Conservation (phyloP, 176 grass and related monocot species). For the Oryza rufipogon region DNA sequence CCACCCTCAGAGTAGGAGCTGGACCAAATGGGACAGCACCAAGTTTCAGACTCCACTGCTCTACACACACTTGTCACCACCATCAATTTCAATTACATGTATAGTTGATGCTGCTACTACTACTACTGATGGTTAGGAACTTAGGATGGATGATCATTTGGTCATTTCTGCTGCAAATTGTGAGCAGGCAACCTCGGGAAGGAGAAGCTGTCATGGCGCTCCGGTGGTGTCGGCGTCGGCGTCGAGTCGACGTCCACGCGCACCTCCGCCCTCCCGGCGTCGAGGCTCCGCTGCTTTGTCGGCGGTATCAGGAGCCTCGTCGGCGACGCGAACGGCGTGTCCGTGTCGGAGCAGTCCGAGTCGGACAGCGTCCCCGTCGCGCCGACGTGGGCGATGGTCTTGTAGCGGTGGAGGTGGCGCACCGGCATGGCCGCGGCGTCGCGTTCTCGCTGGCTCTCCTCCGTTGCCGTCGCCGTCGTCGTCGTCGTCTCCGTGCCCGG, state of each 20-base stretch:
- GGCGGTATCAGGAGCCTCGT: slow-evolving; percentile 47
- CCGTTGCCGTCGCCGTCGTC: too few species aligned
- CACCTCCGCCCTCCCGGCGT: slow-evolving; percentile 26
- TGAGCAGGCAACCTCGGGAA: slow-evolving; percentile 41
- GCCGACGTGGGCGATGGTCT: slow-evolving; percentile 55
- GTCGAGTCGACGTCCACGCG: slow-evolving; percentile 26
- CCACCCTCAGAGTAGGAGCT: too few species aligned
- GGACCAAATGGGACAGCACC: too few species aligned
- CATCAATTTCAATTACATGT: too few species aligned
- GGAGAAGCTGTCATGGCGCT: slow-evolving; percentile 56
- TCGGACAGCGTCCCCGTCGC: slow-evolving; percentile 53
- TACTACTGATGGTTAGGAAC: neutral
- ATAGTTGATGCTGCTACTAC: neutral
- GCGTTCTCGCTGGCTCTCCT: neutral
- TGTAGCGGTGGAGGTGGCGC: slow-evolving; percentile 56
- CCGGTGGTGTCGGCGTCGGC: neutral
- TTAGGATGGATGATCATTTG: slow-evolving; percentile 12
- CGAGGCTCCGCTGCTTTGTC: slow-evolving; percentile 46
- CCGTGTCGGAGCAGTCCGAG: slow-evolving; percentile 41
- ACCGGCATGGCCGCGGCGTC: slow-evolving; percentile 13
- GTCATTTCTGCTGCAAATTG: slow-evolving; percentile 35
- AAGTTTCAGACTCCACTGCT: too few species aligned
- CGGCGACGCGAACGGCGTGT: slow-evolving; percentile 39
- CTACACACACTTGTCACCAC: too few species aligned
- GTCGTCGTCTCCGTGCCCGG: slow-evolving; percentile 24